Base-by-base conservation (phyloP, 371 early-diverging fungal species). In the Mortierella polycephala region DNA sequence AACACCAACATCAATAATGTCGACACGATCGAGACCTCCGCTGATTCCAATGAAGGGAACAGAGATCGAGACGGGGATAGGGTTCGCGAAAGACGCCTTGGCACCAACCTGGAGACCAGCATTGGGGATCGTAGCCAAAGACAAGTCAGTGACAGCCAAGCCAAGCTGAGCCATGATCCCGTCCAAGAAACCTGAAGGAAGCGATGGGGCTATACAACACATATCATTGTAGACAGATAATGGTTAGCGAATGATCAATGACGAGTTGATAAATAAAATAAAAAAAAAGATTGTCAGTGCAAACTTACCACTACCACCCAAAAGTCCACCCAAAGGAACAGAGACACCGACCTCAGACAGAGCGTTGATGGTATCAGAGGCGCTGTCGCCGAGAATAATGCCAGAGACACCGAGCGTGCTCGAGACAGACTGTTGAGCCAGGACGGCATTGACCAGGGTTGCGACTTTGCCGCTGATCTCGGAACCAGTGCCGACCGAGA, bases 41-140 rank as follows among this genome's bases (percentile, higher is more conserved):
- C 67, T 64, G 41, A 71, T 46, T 13, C 77, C 77, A 49, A 77
- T 77, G 67, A 64, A 77, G 12, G 77, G 77, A 53, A 77, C 62
- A 10, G 77, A 77, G 50, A 77, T 7, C 18, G 77, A 64, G 58
- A 77, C 57, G 50, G 77, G 77, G 57, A 77, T 68, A 20, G 77
- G 77, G 68, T 77, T 71, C 58, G 71, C 67, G 72, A 77, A 77
- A 3, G 40, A 41, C 20, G 77, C 77, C 21, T 44, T 67, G 61
- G 72, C 77, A 18, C 77, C 72, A 58, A 62, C 42, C 41, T 67
- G 68, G 41, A 77, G 77, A 44, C 77, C 77, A 40, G 77, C 77
- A 42, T 68, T 68, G 56, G 77, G 72, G 59, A 77, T 67, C 14
- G 77, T 77, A 42, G 72, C 60, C 64, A 77, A 49, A 2, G 77